Percentiles rank a stretch among this genome's conserved stretches.
phyloP scores from a whole-genome alignment of 2,329 filamentous ascomycete species.

The Alternaria ethzedia region DNA sequence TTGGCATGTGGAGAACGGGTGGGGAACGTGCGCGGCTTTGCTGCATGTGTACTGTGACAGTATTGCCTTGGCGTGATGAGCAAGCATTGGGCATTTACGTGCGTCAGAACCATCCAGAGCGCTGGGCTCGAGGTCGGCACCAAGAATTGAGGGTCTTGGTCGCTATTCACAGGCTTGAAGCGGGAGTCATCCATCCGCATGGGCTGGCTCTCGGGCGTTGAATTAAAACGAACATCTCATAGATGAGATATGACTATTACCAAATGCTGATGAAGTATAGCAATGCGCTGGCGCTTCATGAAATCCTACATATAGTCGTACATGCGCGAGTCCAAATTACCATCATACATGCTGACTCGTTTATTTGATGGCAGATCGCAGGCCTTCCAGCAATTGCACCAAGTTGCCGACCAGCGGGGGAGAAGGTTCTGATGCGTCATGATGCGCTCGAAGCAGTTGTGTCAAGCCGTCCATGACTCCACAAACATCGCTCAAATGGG shows the following conservation, averaged over 20 bases:
- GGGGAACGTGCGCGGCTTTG: background rate
- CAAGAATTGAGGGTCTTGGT: background rate
- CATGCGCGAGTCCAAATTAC: background rate
- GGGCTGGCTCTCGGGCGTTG: background rate
- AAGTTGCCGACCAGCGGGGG: slow-evolving; percentile 73
- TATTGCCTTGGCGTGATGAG: background rate
- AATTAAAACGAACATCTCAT: background rate
- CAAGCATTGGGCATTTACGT: background rate
- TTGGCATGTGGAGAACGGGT: background rate
- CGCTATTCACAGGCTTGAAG: background rate
- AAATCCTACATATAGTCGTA: background rate
- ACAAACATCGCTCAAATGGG: slow-evolving; percentile 61
- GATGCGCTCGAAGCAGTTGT: slow-evolving; percentile 63
- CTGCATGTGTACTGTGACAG: background rate
- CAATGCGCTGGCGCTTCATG: background rate
- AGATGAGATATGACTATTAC: background rate
- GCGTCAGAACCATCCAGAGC: background rate
- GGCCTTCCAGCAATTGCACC: slow-evolving; percentile 66
- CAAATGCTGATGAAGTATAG: background rate
- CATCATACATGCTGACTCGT: background rate
- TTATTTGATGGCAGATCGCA: slow-evolving; percentile 59
- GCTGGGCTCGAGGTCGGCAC: background rate
- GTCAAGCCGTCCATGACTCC: slow-evolving; percentile 66
- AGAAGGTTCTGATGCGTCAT: slow-evolving; percentile 35
- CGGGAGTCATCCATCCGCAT: background rate